A percentile compares a stretch with the other conserved stretches of the same genome.
These are phyloP conservation scores for Erythrophleum ivorense DNA, from an alignment of 331 rosid species.

Conservation along the genomic window DNA sequence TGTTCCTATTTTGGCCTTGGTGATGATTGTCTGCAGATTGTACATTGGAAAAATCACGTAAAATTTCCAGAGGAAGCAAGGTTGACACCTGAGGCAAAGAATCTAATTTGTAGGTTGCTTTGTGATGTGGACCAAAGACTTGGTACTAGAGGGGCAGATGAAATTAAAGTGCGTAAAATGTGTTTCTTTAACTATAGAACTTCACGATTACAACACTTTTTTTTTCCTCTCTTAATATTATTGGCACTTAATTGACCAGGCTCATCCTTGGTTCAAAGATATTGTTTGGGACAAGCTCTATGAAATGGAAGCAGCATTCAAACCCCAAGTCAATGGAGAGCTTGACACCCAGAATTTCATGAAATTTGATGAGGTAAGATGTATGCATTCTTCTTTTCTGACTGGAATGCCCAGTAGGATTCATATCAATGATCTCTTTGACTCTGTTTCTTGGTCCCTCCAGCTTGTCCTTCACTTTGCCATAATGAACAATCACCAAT, in stretches of 20 bases:
- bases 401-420: background rate
- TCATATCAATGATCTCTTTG: constrained; percentile 20
- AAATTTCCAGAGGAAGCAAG: constrained; percentile 90
- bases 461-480: constrained; percentile 14
- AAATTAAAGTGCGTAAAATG: constrained; percentile 73
- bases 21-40: constrained; percentile 64
- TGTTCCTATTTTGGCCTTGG: constrained; percentile 13
- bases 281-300: constrained; percentile 85
- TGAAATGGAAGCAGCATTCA: constrained; percentile 95
- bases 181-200: constrained; percentile 7
- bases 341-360: constrained; percentile 98
- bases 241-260: constrained; percentile 50
- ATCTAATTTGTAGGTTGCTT: constrained; percentile 88
- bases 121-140: constrained; percentile 87
- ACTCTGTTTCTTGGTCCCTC: constrained; percentile 7
- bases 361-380: constrained; percentile 90
- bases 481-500: constrained; percentile 1
- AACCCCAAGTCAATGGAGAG: constrained; percentile 86
- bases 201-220: background rate
- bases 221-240: constrained; percentile 9
- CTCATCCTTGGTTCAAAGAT: constrained; percentile 95
- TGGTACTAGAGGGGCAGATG: constrained; percentile 78
- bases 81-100: constrained; percentile 83
- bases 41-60: constrained; percentile 91
- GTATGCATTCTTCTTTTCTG: background rate